Conservation (phyloP, 345 rosid species). For the Iberis pinnata region DNA sequence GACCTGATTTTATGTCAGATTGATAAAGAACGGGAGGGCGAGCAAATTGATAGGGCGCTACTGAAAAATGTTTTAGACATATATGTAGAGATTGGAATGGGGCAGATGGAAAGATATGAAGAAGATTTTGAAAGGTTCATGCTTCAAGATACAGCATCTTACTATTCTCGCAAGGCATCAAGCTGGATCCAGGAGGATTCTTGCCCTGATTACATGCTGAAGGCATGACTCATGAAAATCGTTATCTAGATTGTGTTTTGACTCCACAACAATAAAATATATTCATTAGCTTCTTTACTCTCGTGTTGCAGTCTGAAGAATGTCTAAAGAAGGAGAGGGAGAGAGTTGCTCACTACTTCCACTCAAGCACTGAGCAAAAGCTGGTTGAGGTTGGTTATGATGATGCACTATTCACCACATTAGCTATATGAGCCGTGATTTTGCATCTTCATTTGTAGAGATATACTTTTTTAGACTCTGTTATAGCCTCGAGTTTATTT, state of each 20-base stretch:
- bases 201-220: conserved; percentile 76
- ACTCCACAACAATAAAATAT: background rate
- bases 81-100: conserved; percentile 86
- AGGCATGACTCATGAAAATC: conserved; percentile 38
- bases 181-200: conserved; percentile 75
- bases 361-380: conserved; percentile 78
- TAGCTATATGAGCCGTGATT: too few species aligned
- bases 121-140: conserved; percentile 65
- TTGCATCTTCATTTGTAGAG: background rate
- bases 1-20: conserved; percentile 36
- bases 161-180: conserved; percentile 84
- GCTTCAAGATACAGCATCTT: conserved; percentile 64
- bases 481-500: background rate
- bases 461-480: background rate
- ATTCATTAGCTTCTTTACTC: background rate
- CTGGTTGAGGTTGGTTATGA: conserved; percentile 73
- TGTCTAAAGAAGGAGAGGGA: conserved; percentile 88
- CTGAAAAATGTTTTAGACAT: conserved; percentile 73
- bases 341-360: conserved; percentile 82
- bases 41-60: conserved; percentile 70
- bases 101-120: conserved; percentile 55
- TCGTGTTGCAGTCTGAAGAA: conserved; percentile 70
- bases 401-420: background rate
- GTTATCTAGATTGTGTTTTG: background rate
- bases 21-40: conserved; percentile 85